phyloP scores from a whole-genome alignment of 768 basidiomycete genomes.

The Gloeopeniophorella convolvens region DNA sequence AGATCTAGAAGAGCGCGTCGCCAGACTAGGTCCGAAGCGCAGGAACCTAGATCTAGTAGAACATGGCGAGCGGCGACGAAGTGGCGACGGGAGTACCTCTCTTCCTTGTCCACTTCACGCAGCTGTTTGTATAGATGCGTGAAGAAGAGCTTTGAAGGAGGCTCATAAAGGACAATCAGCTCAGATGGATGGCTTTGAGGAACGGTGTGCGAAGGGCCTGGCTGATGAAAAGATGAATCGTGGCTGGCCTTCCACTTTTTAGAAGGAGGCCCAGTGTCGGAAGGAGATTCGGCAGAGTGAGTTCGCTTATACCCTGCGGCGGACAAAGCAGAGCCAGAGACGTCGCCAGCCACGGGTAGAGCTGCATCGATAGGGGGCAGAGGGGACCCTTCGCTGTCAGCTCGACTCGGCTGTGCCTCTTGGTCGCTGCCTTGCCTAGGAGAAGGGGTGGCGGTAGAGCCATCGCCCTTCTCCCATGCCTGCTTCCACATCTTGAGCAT shows the following conservation, averaged over 20 bases:
- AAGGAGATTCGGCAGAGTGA: background rate
- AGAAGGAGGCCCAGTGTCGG: slow-evolving; percentile 1
- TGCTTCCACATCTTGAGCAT: slow-evolving; percentile 51
- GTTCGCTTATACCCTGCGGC: slow-evolving; percentile 12
- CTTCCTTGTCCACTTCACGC: slow-evolving; percentile 37
- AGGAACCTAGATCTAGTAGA: slow-evolving; percentile 52
- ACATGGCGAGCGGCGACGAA: slow-evolving; percentile 43
- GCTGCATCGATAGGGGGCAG: slow-evolving; percentile 11
- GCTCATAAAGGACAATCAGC: slow-evolving; percentile 49
- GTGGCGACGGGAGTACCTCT: slow-evolving; percentile 33
- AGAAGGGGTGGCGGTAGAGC: slow-evolving; percentile 1
- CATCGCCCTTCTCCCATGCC: slow-evolving; percentile 37
- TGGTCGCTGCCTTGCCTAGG: slow-evolving; percentile 16
- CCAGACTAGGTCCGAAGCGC: slow-evolving; percentile 69
- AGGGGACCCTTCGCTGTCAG: slow-evolving; percentile 19
- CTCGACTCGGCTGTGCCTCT: slow-evolving; percentile 10
- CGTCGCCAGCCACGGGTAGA: slow-evolving; percentile 15
- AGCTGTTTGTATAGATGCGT: slow-evolving; percentile 43
- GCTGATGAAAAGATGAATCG: background rate
- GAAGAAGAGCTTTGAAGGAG: slow-evolving; percentile 28
- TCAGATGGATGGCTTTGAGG: slow-evolving; percentile 34
- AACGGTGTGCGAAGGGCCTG: background rate
- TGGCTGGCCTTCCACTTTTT: slow-evolving; percentile 6
- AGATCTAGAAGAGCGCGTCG: slow-evolving; percentile 42
- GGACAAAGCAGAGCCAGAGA: slow-evolving; percentile 14